Percentiles rank a stretch among this genome's conserved stretches.
phyloP scores from a whole-genome alignment of 2,329 filamentous ascomycete species.

The Sordariomycetes sp. region DNA sequence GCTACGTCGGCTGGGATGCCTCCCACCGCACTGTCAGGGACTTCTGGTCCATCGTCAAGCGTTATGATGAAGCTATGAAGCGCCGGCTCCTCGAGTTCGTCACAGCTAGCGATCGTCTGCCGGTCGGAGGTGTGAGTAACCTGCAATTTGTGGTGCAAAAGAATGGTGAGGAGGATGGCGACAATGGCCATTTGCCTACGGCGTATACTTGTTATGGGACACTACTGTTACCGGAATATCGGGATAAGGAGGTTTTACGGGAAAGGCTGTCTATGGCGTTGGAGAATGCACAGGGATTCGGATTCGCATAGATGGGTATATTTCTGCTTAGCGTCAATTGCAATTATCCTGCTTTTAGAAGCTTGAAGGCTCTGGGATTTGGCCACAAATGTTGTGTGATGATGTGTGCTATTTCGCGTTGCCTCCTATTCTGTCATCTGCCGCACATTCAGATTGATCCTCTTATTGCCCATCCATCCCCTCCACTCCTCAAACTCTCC shows the following conservation, averaged over 20 bases:
- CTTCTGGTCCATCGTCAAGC: conserved; percentile 77
- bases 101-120: conserved; percentile 83
- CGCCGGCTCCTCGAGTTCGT: conserved; percentile 83
- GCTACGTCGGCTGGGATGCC: conserved; percentile 74
- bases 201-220: conserved; percentile 92
- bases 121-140: conserved; percentile 74
- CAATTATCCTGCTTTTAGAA: no score
- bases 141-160: conserved; percentile 77
- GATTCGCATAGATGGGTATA: conserved; percentile 49
- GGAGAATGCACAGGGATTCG: conserved; percentile 83
- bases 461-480: conserved; percentile 81
- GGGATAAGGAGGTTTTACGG: conserved; percentile 56
- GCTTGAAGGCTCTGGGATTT: no score
- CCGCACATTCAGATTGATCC: conserved; percentile 85
- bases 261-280: conserved; percentile 77
- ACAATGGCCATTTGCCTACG: conserved; percentile 59
- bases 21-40: conserved; percentile 60
- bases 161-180: conserved; percentile 55
- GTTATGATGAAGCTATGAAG: conserved; percentile 60
- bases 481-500: conserved; percentile 58
- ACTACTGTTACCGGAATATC: conserved; percentile 77
- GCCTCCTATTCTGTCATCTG: conserved; percentile 63
- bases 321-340: not conserved
- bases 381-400: no score
- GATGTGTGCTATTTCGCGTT: no score